phyloP scores from a whole-genome alignment of 164 flowering plant species.

The Amborella trichopoda region DNA sequence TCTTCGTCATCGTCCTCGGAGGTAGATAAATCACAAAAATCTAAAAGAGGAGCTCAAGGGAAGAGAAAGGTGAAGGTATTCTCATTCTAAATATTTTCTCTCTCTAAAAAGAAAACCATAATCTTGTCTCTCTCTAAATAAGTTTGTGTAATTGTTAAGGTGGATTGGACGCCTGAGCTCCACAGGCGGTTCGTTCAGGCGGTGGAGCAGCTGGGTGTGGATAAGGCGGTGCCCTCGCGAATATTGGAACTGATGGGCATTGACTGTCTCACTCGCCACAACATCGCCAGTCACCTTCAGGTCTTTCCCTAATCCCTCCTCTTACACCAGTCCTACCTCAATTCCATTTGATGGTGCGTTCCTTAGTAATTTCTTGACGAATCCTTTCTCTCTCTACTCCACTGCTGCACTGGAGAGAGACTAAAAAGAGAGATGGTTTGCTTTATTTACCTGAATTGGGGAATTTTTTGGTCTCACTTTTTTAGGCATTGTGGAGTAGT shows the following conservation, averaged over 20 bases:
- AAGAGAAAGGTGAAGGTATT: conserved; percentile 53
- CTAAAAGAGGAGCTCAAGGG: too few species aligned
- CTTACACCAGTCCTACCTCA: too few species aligned
- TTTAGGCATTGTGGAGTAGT: too few species aligned
- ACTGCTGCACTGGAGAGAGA: too few species aligned
- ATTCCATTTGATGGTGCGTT: too few species aligned
- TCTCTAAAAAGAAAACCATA: not conserved
- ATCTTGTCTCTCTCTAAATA: not conserved
- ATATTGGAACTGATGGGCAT: conserved; percentile 92
- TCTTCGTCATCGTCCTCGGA: conserved; percentile 10
- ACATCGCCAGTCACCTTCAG: conserved; percentile 97
- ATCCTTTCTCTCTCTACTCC: too few species aligned
- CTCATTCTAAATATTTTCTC: not conserved
- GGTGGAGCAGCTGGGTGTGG: conserved; percentile 98
- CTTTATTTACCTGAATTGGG: too few species aligned
- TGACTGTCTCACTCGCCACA: conserved; percentile 97
- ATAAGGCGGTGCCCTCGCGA: conserved; percentile 95
- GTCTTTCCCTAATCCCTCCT: conserved; percentile 19
- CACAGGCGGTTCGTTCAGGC: conserved; percentile 91
- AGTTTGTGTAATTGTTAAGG: conserved; percentile 22
- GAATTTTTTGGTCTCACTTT: too few species aligned
- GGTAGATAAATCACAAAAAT: conserved; percentile 19
- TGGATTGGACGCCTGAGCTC: conserved; percentile 99
- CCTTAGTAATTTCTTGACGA: too few species aligned
- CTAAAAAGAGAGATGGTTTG: too few species aligned